Base-by-base conservation (phyloP, 202 grass and related monocot genomes). In the Setaria viridis region DNA sequence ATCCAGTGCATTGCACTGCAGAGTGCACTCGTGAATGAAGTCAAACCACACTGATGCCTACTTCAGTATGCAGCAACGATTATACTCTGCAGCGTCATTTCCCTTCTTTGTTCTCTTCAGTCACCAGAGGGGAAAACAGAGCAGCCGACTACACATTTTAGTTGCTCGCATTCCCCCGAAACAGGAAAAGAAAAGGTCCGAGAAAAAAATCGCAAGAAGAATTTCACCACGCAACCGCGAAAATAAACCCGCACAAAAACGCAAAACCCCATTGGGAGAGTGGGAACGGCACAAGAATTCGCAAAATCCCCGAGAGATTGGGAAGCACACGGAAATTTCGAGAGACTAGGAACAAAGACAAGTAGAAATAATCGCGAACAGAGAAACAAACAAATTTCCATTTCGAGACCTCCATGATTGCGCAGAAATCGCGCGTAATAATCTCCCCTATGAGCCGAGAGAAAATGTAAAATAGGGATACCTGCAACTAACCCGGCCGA, bases 401-500 rank as follows among this genome's bases (percentile, higher is more conserved):
- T 77, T 77, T 85, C 63, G 34, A 35, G 55, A 35, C 37, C 50
- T 19, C 17, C 15, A 13, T 14, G 32, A 68, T 58, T 59, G 73
- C 47, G 29, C 42, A 59, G 17, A 55, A 48, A 57, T 7, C 17
- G 37, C 42, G 25, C 17, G 10, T 7, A 58, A 47, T 12, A 46
- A 59, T 82, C 30, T 25, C 65, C 2, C 29, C 72, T 6, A 20
- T 13, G 12, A 78, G 45, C 20, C 11, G 11, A 13, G 25, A 19
- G 12, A 70, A 60, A 37, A 37, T 3, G 30, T 32, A 42, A 60
- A 70, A 70, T 60, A 25, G 4, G 4, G 29, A 50, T 85, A 78
- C 83, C 74, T 85, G n/a, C 41, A 57, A 6, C 6, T 42, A 60
- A 70, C n/a, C 74, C 53, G 65, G 51, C 59, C n/a, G 42, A 76